Evolutionary conservation across 108 stramenopile genomes (phyloP).

Genomic region (Aureococcus anophagefferens): DNA sequence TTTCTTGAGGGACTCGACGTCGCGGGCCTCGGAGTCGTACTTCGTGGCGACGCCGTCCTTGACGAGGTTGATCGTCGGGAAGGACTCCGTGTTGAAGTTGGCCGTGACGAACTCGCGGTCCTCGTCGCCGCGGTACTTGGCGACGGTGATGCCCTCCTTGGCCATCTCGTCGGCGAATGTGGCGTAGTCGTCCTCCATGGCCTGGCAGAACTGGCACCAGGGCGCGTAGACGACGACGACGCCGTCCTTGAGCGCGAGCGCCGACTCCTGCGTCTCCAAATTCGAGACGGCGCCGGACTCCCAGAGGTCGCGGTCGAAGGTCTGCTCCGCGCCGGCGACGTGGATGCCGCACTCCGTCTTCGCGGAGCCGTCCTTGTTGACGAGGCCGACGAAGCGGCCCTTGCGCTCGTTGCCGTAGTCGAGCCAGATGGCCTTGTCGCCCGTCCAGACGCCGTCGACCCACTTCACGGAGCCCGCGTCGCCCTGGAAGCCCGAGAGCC

Average conservation of each 20-base stretch:
- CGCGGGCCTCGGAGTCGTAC: constrained; percentile 75
- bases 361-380: constrained; percentile 87
- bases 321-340: constrained; percentile 73
- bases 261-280: constrained; percentile 52
- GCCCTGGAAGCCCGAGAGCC: constrained; percentile 23
- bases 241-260: constrained; percentile 58
- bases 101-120: constrained; percentile 72
- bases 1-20: constrained; percentile 54
- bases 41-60: constrained; percentile 71
- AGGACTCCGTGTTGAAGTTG: constrained; percentile 72
- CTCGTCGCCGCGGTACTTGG: constrained; percentile 77
- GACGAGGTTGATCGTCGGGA: constrained; percentile 81
- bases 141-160: constrained; percentile 19
- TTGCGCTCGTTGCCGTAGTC: constrained; percentile 89
- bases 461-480: constrained; percentile 67
- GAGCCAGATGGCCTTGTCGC: constrained; percentile 75
- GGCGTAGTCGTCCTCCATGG: constrained; percentile 70
- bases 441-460: constrained; percentile 69
- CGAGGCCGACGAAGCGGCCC: constrained; percentile 88
- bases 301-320: constrained; percentile 82
- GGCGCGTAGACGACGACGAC: constrained; percentile 79
- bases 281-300: constrained; percentile 60
- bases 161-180: constrained; percentile 52
- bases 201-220: constrained; percentile 80
- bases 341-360: constrained; percentile 98